Percentiles rank a stretch among this genome's conserved stretches.
Evolutionary conservation across 192 early-diverging fungal species (phyloP).

Genomic region (Gryganskiella cystojenkinii): DNA sequence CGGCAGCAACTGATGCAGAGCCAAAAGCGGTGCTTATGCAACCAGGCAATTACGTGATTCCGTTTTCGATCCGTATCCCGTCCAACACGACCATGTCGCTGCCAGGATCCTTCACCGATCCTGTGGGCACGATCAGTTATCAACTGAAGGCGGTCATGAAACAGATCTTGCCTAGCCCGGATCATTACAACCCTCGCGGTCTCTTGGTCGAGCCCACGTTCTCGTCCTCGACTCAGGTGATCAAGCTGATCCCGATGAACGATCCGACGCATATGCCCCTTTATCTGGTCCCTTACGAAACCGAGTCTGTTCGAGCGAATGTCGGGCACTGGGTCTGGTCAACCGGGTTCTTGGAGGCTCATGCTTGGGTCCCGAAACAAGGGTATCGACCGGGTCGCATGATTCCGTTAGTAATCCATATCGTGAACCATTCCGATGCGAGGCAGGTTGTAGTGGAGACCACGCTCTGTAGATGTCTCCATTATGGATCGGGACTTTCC

Average conservation of each 20-base stretch:
- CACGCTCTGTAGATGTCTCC: slow-evolving; percentile 39
- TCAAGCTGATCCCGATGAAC: slow-evolving; percentile 52
- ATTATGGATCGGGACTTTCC: slow-evolving; percentile 41
- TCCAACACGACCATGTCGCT: slow-evolving; percentile 37
- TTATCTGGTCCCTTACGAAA: slow-evolving; percentile 41
- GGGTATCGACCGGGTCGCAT: slow-evolving; percentile 49
- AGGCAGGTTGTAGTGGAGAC: slow-evolving; percentile 42
- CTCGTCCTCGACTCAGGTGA: slow-evolving; percentile 21
- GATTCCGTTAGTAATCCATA: slow-evolving; percentile 43
- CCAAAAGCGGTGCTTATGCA: slow-evolving; percentile 52
- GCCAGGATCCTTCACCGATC: slow-evolving; percentile 46
- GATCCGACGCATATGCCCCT: slow-evolving; percentile 39
- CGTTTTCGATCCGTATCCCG: slow-evolving; percentile 49
- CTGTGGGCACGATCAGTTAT: slow-evolving; percentile 35
- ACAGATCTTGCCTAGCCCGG: slow-evolving; percentile 43
- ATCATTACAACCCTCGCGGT: slow-evolving; percentile 25
- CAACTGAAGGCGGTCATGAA: slow-evolving; percentile 47
- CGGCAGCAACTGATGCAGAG: slow-evolving; percentile 20
- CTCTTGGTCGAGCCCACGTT: slow-evolving; percentile 44
- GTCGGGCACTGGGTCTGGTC: slow-evolving; percentile 52
- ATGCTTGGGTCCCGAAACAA: slow-evolving; percentile 47
- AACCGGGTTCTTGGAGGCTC: slow-evolving; percentile 50
- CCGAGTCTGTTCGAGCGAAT: slow-evolving; percentile 39
- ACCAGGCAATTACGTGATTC: slow-evolving; percentile 50
- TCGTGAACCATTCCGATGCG: slow-evolving; percentile 51